Base-by-base conservation (phyloP, 2,329 filamentous ascomycete species). In the Cryphonectria carpinicola region DNA sequence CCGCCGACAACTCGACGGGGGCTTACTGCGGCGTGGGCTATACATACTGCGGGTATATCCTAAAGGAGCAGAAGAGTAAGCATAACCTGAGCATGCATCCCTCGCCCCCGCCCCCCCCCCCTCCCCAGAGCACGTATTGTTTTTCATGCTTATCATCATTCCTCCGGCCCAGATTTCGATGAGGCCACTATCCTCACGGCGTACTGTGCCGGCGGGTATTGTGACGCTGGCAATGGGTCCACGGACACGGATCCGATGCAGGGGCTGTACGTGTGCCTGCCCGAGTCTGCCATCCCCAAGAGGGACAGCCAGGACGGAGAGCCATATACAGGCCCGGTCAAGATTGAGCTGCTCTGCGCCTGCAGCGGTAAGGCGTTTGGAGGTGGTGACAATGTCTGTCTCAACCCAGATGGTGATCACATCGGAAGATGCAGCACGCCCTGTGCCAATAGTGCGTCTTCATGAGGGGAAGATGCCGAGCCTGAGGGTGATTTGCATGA, bases 41-140 rank as follows among this genome's bases (percentile, higher is more conserved):
- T 35, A 72, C 71, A 2, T 72, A 72, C 64, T 72, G 71, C 69
- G 71, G 71, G 1, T 72, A 72, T 14, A 72, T 72, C 35, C 64
- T 72, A 25, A 68, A 72, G 56, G 19, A 72, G 28, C 62, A 71
- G 32, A 72, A 72, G 37, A 68, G 71, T 71, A 54, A 39, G 6
- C 25, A 49, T 22, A 4, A 5, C 17, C 6, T 4, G 14, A 19
- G 58, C 14, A 62, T 28, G 11, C 0, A 14, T 4, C n/a, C 8
- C 1, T 37, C n/a, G 13, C 43, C 37, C 22, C 5, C 37, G 2
- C 2, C 2, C 11, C 37, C 10, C 22, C 5, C 37, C 2, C 2
- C 2, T 3, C 37, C 10, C 37, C 10, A 39, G 37, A 39, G 37
- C 37, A 39, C 2, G 8, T 60, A 60, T 60, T 13, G 3, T 17